These are phyloP conservation scores for Fistulina hepatica DNA, from an alignment of 1,284 basidiomycete species.

Conservation along the genomic window DNA sequence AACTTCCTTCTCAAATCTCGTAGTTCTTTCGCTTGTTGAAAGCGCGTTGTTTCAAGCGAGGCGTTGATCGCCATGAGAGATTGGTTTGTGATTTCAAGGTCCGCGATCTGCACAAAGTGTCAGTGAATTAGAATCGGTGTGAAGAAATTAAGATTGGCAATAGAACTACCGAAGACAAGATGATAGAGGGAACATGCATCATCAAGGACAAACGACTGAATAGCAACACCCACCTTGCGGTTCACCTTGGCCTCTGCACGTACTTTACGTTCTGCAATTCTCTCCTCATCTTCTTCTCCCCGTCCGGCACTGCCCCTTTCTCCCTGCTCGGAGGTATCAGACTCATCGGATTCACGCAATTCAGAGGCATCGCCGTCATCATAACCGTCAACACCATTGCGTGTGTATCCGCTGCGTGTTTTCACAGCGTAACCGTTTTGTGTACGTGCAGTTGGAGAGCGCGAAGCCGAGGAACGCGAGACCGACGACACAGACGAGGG, in stretches of 20 bases:
- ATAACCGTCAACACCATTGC: constrained; percentile 6
- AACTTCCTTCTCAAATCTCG: constrained; percentile 63
- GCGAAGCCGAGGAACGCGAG: constrained; percentile 50
- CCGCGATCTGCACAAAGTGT: constrained; percentile 49
- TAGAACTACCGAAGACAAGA: no score
- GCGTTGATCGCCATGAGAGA: constrained; percentile 70
- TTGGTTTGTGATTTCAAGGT: constrained; percentile 72
- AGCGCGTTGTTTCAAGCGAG: constrained; percentile 60
- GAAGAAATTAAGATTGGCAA: constrained; percentile 1
- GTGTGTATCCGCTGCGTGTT: constrained; percentile 13
- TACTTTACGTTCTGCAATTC: constrained; percentile 33
- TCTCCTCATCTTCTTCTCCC: constrained; percentile 65
- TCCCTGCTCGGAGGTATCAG: constrained; percentile 25
- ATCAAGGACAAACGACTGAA: no score
- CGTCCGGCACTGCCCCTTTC: constrained; percentile 45
- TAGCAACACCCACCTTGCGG: constrained; percentile 51
- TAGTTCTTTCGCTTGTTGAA: constrained; percentile 71
- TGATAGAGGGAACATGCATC: no score
- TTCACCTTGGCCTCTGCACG: constrained; percentile 64
- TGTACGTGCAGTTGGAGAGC: constrained; percentile 11
- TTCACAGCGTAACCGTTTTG: no score
- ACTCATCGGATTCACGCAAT: constrained; percentile 18
- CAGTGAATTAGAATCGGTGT: constrained; percentile 3
- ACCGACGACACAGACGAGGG: constrained; percentile 60
- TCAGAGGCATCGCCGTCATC: constrained; percentile 3